These are phyloP conservation scores for Passiflora organensis DNA, from an alignment of 345 rosid species.

Conservation along the genomic window DNA sequence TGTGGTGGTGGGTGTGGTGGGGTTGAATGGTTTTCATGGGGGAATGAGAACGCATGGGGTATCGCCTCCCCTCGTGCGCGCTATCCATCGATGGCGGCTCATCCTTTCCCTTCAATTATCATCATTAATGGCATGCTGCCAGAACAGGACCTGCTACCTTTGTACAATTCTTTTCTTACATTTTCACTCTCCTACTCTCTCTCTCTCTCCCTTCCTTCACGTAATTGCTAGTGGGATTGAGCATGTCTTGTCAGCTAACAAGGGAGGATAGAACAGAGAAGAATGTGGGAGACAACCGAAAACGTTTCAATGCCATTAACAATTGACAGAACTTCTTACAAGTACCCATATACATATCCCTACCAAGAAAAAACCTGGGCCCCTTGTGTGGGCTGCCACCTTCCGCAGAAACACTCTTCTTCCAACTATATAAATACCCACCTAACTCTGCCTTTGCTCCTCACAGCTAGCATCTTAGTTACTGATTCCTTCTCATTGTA, in stretches of 20 bases:
- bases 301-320: slow-evolving; percentile 24
- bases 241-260: slow-evolving; percentile 47
- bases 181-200: too few species aligned
- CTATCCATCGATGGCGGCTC: slow-evolving; percentile 45
- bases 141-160: slow-evolving; percentile 33
- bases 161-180: slow-evolving; percentile 2
- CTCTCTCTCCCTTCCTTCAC: too few species aligned
- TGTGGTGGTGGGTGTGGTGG: not conserved
- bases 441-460: slow-evolving; percentile 8
- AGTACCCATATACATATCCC: too few species aligned
- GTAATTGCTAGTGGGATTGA: slow-evolving; percentile 28
- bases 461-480: slow-evolving; percentile 9
- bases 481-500: too few species aligned
- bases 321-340: slow-evolving; percentile 30
- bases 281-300: slow-evolving; percentile 66
- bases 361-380: too few species aligned
- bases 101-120: slow-evolving; percentile 19
- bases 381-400: slow-evolving; percentile 21
- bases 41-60: slow-evolving; percentile 11
- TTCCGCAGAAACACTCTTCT: not conserved
- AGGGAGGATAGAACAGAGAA: slow-evolving; percentile 3
- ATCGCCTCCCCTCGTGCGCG: slow-evolving; percentile 44
- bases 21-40: not conserved
- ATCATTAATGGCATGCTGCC: slow-evolving; percentile 60
- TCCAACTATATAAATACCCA: slow-evolving; percentile 31